A percentile compares a stretch with the other conserved stretches of the same genome.
These are phyloP conservation scores for Chlorella sorokiniana DNA, from an alignment of 139 green algal species.

Conservation along the genomic window DNA sequence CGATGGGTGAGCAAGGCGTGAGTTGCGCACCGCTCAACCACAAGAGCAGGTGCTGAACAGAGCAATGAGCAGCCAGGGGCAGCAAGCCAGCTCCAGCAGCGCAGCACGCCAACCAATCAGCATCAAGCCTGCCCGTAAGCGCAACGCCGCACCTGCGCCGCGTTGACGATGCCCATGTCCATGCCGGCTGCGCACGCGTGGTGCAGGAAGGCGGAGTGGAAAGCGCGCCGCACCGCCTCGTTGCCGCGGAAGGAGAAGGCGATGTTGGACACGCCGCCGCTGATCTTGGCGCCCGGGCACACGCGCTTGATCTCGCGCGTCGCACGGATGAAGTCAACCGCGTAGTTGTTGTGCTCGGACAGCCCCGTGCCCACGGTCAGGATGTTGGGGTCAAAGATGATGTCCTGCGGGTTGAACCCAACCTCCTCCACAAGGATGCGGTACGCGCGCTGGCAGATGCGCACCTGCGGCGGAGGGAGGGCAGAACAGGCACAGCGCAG, in stretches of 20 bases:
- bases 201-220: slow-evolving; percentile 95
- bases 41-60: no score
- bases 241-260: slow-evolving; percentile 99
- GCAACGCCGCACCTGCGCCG: slow-evolving; percentile 66
- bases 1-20: not conserved
- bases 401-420: slow-evolving; percentile 94
- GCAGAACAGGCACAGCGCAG: not conserved
- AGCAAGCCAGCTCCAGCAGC: not conserved
- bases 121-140: not conserved
- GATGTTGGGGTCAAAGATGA: slow-evolving; percentile 99
- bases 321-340: slow-evolving; percentile 96
- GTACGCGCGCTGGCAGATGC: slow-evolving; percentile 95
- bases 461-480: slow-evolving; percentile 53
- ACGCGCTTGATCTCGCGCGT: slow-evolving; percentile 92
- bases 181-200: slow-evolving; percentile 94
- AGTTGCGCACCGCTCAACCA: no score
- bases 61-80: not conserved
- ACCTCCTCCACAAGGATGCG: slow-evolving; percentile 95
- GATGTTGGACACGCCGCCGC: slow-evolving; percentile 97
- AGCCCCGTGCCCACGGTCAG: slow-evolving; percentile 96
- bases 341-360: slow-evolving; percentile 99
- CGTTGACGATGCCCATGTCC: slow-evolving; percentile 99
- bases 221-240: slow-evolving; percentile 90
- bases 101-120: not conserved
- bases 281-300: slow-evolving; percentile 95